Evolutionary conservation across 2,329 filamentous ascomycete genomes (phyloP), one percentile per base, ranked within the genome.

Genomic region (Lachnellula hyalina): DNA sequence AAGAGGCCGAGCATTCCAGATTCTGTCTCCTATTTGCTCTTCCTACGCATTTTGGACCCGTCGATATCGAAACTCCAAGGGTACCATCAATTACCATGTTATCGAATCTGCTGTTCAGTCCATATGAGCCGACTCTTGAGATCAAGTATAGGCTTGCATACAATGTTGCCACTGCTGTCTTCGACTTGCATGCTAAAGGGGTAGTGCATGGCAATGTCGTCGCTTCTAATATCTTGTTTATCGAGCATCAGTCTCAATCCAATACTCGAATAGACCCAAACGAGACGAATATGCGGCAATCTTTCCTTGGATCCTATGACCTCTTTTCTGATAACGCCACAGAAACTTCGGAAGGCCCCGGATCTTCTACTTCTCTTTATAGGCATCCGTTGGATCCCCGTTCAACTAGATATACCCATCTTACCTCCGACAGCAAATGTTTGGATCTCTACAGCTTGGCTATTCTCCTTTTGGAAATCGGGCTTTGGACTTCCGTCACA

Each of bases 1-100:
- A 92, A 67, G 88, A 92, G 63, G 77, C 86, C 51, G 79, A 82
- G 17, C 76, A 82, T 51, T 84, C 88, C 0, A 79, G 89, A 9
- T 81, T 90, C 52, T 89, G 88, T 5, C 75, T 93, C 11, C 79
- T 93, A 11, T 93, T 90, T 64, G 84, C 87, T 49, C 81, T 92
- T 32, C 88, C 88, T 1, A 77, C 80, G 1, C 75, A 79, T 8
- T 86, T 89, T 70, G 79, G 81, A 59, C 74, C 82, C 9, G 75
- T 83, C 9, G 77, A 77, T 3, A 77, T 80, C 40, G 78, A 81
- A 53, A 72, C 73, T 23, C 70, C 77, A 9, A 79, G 77, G 38
- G 63, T 68, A 53, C 67, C 66, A n/a, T 60, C 58, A 0, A 63
- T 67, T 3, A 78, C 75, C 45, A 81, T 81, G 0, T 68, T 86